A percentile compares a stretch with the other conserved stretches of the same genome.
Evolutionary conservation across 2,329 filamentous ascomycete genomes (phyloP).

Genomic region (Parafenestella ontariensis): DNA sequence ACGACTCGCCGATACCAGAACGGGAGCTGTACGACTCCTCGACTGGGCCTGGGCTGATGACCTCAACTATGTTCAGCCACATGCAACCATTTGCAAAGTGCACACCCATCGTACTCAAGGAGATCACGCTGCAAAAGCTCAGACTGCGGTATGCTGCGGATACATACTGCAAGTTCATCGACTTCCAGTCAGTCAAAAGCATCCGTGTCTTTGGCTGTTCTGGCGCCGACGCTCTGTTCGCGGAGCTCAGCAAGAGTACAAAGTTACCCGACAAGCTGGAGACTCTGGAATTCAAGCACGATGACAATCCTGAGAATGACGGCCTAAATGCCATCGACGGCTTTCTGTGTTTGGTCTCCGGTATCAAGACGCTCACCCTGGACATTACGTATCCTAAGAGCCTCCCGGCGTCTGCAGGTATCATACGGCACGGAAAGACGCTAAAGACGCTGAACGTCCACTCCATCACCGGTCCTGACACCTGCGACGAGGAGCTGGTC

Average conservation of each 20-base stretch:
- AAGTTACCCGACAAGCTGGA: conserved; percentile 55
- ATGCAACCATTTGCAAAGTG: conserved; percentile 57
- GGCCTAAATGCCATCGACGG: conserved; percentile 56
- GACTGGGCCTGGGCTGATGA: conserved; percentile 56
- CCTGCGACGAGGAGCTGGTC: conserved; percentile 53
- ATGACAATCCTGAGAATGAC: conserved; percentile 57
- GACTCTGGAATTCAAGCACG: conserved; percentile 56
- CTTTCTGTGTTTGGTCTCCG: conserved; percentile 56
- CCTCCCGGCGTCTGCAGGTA: conserved; percentile 52
- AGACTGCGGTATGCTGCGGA: conserved; percentile 56
- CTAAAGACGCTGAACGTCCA: conserved; percentile 55
- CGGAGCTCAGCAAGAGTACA: conserved; percentile 55
- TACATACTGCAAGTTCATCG: conserved; percentile 56
- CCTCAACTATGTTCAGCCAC: conserved; percentile 55
- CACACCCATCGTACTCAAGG: conserved; percentile 53
- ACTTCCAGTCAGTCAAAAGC: conserved; percentile 53
- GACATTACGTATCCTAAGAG: conserved; percentile 53
- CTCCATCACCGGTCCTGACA: conserved; percentile 44
- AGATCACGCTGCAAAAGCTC: conserved; percentile 55
- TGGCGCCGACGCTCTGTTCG: conserved; percentile 56
- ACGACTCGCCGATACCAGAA: conserved; percentile 39
- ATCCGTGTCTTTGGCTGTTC: conserved; percentile 54
- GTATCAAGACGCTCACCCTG: conserved; percentile 53
- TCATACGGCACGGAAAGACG: conserved; percentile 56
- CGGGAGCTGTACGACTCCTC: conserved; percentile 57